Base-by-base conservation (phyloP, 768 basidiomycete genomes). In the Pulveroboletus frians region DNA sequence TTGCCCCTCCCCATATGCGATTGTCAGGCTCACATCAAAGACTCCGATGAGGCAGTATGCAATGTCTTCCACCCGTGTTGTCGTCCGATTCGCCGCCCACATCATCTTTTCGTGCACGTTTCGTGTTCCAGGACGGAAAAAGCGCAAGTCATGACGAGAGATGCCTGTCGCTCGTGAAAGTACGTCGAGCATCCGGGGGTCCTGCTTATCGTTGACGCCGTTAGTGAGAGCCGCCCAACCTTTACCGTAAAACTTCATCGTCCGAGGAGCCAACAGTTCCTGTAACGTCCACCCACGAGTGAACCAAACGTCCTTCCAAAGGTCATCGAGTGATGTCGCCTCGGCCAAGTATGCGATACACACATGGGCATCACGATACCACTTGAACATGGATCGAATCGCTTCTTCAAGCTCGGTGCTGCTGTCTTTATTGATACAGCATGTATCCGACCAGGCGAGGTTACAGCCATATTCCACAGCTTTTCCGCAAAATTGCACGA, bases 401-500 rank as follows among this genome's bases (percentile, higher is more conserved):
- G 64, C 66, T 43, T 68, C 64, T 44, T 69, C 63, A 3, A 68
- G 67, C 34, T 68, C 67, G 1, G 68, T 57, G 38, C 68, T 68
- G 43, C 67, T 68, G 8, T 66, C 58, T 7, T 68, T 69, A 43
- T 68, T 64, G 39, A 68, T 68, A 23, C 67, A 68, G 10, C 62
- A 67, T 14, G 69, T 70, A 30, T 70, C 68, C n/a, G 62, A 65
- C 67, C 67, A 70, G 29, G 62, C 69, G 3, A 66, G 53, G 11
- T 26, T 18, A 21, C 67, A 67, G 0, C 34, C 64, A 30, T 66
- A 68, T 32, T 59, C 64, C 0, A 47, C 54, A 18, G 66, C 64
- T 31, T 57, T 68, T 2, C 32, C 37, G 46, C 64, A 66, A 20
- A 65, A 68, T 6, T 51, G 50, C 18, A 36, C 51, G 14, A 65